Conservation (phyloP, 2,329 filamentous ascomycete species). For the Aureobasidium subglaciale region DNA sequence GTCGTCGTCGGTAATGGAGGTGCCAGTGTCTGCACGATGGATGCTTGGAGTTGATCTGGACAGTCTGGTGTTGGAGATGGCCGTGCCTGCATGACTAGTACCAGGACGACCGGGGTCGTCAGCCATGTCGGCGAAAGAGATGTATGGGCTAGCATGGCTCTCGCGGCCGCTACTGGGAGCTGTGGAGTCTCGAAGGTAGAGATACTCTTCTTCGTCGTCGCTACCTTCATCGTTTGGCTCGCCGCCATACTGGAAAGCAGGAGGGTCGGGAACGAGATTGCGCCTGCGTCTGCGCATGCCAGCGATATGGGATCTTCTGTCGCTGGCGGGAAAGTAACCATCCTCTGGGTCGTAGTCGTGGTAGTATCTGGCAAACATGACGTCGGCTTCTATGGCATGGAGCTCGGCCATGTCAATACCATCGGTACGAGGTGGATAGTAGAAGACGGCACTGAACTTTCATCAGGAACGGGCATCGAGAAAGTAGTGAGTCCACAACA, state of each 20-base stretch:
- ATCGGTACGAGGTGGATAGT: not conserved
- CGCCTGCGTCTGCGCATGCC: too few species aligned
- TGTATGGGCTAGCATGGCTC: not conserved
- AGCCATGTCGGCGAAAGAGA: not conserved
- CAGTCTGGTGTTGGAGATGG: not conserved
- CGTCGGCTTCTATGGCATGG: not conserved
- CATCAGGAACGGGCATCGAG: not conserved
- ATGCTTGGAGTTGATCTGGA: not conserved
- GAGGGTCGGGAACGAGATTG: too few species aligned
- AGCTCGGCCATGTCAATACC: not conserved
- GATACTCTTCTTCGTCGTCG: too few species aligned
- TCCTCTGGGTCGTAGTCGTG: not conserved
- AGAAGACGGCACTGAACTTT: not conserved
- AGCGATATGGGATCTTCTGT: not conserved
- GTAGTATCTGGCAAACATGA: slow-evolving; percentile 4
- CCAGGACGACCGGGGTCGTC: not conserved
- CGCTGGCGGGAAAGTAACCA: not conserved
- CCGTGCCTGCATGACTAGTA: not conserved
- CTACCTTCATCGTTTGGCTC: too few species aligned
- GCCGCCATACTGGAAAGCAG: too few species aligned
- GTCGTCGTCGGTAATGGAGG: not conserved
- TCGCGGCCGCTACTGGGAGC: too few species aligned
- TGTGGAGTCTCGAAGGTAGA: too few species aligned
- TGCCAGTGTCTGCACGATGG: not conserved
- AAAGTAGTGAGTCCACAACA: not conserved